These are phyloP conservation scores for Domatiomyces globalis DNA, from an alignment of 2,329 filamentous ascomycete species.

Conservation along the genomic window DNA sequence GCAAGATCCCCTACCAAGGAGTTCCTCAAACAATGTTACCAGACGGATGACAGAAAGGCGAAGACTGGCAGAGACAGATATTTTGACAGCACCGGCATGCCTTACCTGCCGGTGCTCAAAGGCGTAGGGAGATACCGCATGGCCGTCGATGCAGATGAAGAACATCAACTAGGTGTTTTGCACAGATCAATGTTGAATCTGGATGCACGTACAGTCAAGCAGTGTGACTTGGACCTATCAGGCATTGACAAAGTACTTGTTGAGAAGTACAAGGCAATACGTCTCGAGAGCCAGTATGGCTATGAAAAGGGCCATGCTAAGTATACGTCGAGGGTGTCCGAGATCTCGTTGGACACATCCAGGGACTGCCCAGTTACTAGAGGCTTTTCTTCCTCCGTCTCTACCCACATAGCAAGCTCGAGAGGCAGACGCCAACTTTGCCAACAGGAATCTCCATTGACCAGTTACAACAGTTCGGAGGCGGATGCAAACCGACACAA, in stretches of 20 bases:
- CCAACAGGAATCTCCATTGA: constrained; percentile 3
- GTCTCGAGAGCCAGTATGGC: constrained; percentile 6
- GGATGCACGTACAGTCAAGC: constrained; percentile 6
- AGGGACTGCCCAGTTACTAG: constrained; percentile 1
- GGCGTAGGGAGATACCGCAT: constrained; percentile 16
- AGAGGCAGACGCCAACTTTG: constrained; percentile 3
- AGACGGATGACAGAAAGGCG: background rate
- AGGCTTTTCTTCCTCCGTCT: background rate
- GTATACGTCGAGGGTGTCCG: constrained; percentile 4
- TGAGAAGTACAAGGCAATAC: constrained; percentile 6
- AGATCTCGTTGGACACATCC: background rate
- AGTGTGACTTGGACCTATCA: constrained; percentile 8
- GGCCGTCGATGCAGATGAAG: constrained; percentile 10
- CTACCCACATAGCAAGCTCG: constrained; percentile 2
- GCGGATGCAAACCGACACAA: constrained; percentile 4
- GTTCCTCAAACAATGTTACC: background rate
- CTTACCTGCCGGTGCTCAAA: constrained; percentile 12
- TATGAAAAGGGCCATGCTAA: constrained; percentile 3
- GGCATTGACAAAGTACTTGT: constrained; percentile 10
- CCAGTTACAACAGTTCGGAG: background rate
- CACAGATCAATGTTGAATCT: constrained; percentile 6
- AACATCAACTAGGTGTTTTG: constrained; percentile 13
- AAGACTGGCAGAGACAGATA: constrained; percentile 9
- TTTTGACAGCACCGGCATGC: constrained; percentile 6
- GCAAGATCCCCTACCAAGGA: background rate